Percentiles rank a stretch among this genome's conserved stretches.
Evolutionary conservation across 768 basidiomycete species (phyloP).

Genomic region (Coprinellus micaceus): DNA sequence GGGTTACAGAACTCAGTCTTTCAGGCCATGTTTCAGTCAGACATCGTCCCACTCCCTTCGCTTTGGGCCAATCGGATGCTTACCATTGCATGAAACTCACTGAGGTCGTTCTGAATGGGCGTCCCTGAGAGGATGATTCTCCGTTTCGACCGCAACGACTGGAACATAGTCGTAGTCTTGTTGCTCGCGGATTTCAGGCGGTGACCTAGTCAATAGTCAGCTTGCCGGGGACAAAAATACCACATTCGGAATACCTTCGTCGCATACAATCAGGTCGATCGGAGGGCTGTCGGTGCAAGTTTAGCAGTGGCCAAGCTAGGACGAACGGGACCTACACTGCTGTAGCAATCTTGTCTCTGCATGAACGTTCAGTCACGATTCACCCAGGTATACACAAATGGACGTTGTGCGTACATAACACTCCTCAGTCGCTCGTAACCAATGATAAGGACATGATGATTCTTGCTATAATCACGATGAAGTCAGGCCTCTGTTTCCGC

Average conservation of each 20-base stretch:
- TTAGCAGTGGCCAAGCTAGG: background rate
- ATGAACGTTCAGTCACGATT: background rate
- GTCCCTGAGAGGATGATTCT: constrained; percentile 93
- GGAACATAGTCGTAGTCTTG: constrained; percentile 87
- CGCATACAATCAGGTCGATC: constrained; percentile 90
- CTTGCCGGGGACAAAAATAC: background rate
- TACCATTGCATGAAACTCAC: constrained; percentile 97
- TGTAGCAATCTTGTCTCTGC: constrained; percentile 22
- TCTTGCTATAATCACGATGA: constrained; percentile 48
- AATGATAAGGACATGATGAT: constrained; percentile 85
- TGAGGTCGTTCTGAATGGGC: constrained; percentile 93
- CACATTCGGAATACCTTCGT: constrained; percentile 60
- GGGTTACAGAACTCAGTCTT: constrained; percentile 95
- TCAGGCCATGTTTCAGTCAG: no score
- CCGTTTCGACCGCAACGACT: constrained; percentile 66
- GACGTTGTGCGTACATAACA: constrained; percentile 57
- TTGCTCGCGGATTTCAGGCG: constrained; percentile 87
- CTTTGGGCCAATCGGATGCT: background rate
- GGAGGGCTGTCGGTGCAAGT: constrained; percentile 56
- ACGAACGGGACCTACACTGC: constrained; percentile 17
- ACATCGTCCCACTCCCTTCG: no score
- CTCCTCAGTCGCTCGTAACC: constrained; percentile 90
- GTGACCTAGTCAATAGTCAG: constrained; percentile 53
- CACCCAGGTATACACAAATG: background rate
- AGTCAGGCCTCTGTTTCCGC: no score